Conservation (phyloP, 2,329 filamentous ascomycete genomes). For the Ophiostoma pallidulum region DNA sequence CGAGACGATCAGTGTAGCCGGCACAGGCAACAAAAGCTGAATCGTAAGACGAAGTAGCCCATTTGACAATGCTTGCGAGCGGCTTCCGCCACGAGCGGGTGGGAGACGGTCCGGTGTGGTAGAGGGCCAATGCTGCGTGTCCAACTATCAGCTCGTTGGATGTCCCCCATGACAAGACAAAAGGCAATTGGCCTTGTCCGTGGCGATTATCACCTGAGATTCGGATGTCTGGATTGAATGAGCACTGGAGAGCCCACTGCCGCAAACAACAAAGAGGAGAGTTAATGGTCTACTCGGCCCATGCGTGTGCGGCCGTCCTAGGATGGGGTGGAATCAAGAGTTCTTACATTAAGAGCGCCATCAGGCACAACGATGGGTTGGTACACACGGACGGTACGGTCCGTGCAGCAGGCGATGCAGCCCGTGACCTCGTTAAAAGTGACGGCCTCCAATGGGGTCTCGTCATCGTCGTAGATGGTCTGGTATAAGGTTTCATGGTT, state of each 20-base stretch:
- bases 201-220: constrained; percentile 33
- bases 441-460: constrained; percentile 59
- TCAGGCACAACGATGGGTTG: constrained; percentile 62
- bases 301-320: background rate
- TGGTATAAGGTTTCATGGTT: constrained; percentile 69
- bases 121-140: constrained; percentile 60
- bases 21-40: constrained; percentile 78
- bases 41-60: constrained; percentile 75
- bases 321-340: background rate
- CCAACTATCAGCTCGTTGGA: constrained; percentile 78
- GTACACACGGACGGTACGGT: constrained; percentile 62
- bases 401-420: constrained; percentile 71
- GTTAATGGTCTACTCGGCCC: no score
- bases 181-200: constrained; percentile 22
- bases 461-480: constrained; percentile 79
- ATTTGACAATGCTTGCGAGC: constrained; percentile 63
- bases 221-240: constrained; percentile 13
- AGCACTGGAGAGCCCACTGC: constrained; percentile 56
- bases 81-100: constrained; percentile 62
- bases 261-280: background rate
- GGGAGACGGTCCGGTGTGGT: constrained; percentile 39
- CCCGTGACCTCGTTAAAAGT: constrained; percentile 73
- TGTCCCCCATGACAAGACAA: constrained; percentile 72
- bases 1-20: constrained; percentile 66
- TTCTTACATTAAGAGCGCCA: constrained; percentile 61